Percentiles rank a stretch among this genome's conserved stretches.
phyloP scores from a whole-genome alignment of 306 rosid species.

The Begonia fuchsioides region DNA sequence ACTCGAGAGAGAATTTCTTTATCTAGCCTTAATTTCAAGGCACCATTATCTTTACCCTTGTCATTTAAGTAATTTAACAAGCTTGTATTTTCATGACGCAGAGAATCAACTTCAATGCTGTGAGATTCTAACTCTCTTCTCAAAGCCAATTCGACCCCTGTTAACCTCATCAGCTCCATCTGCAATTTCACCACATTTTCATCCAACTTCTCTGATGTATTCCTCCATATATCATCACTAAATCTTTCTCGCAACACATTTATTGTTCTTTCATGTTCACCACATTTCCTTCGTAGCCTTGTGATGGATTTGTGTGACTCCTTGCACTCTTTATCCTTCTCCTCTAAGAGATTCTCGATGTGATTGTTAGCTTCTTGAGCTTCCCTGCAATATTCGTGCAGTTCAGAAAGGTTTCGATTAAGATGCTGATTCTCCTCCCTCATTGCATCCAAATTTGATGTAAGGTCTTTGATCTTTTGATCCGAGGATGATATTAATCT shows the following conservation, averaged over 20 bases:
- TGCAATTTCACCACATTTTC: conserved; percentile 44
- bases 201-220: conserved; percentile 29
- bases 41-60: conserved; percentile 43
- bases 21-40: conserved; percentile 58
- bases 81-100: conserved; percentile 72
- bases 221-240: conserved; percentile 33
- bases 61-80: conserved; percentile 58
- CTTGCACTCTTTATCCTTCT: conserved; percentile 76
- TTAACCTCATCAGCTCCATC: conserved; percentile 76
- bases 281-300: conserved; percentile 62
- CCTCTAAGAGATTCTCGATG: conserved; percentile 41
- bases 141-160: conserved; percentile 60
- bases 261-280: conserved; percentile 84
- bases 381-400: conserved; percentile 46
- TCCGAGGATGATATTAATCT: conserved; percentile 35
- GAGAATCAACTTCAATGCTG: conserved; percentile 74
- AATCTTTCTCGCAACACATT: conserved; percentile 55
- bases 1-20: conserved; percentile 57
- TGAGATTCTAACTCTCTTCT: conserved; percentile 71
- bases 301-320: conserved; percentile 63
- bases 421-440: conserved; percentile 41
- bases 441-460: conserved; percentile 33
- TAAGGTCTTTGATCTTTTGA: conserved; percentile 47
- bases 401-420: conserved; percentile 35
- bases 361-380: conserved; percentile 50